A percentile compares a stretch with the other conserved stretches of the same genome.
Evolutionary conservation across 148 eudicot species (phyloP).

Genomic region (Spergularia bocconei): DNA sequence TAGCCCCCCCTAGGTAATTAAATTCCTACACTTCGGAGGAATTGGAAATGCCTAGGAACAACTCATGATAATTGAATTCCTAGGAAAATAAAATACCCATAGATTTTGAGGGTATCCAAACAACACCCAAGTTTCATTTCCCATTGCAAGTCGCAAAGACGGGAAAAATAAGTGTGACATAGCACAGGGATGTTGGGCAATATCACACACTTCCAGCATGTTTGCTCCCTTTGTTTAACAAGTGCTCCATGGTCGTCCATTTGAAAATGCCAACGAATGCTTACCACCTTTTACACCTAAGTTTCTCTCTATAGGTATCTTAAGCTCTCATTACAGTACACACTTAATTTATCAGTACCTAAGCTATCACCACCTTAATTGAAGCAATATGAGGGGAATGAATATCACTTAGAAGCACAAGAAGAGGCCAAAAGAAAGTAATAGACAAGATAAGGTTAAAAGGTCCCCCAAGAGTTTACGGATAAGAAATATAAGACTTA

Average conservation of each 20-base stretch:
- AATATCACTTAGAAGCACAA: neutral
- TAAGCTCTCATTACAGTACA: neutral
- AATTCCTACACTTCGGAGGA: too few relatives aligned
- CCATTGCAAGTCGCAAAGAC: too few relatives aligned
- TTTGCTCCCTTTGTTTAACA: neutral
- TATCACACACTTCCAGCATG: neutral
- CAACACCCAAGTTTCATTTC: too few relatives aligned
- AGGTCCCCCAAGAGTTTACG: neutral
- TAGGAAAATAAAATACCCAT: too few relatives aligned
- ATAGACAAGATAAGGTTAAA: neutral
- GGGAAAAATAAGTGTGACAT: too few relatives aligned
- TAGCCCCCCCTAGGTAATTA: too few relatives aligned
- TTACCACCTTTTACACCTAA: neutral
- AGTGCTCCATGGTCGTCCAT: neutral
- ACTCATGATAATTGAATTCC: too few relatives aligned
- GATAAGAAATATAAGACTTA: constrained; percentile 25
- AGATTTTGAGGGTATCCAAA: too few relatives aligned
- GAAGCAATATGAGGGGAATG: neutral
- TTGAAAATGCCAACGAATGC: neutral
- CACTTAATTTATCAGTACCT: neutral
- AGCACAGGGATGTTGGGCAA: too few relatives aligned
- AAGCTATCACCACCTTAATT: neutral
- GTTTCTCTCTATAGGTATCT: neutral
- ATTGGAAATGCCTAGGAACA: too few relatives aligned
- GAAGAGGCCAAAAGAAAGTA: neutral